These are phyloP conservation scores for Entomortierella beljakovae DNA, from an alignment of 192 early-diverging fungal genomes.

Conservation along the genomic window DNA sequence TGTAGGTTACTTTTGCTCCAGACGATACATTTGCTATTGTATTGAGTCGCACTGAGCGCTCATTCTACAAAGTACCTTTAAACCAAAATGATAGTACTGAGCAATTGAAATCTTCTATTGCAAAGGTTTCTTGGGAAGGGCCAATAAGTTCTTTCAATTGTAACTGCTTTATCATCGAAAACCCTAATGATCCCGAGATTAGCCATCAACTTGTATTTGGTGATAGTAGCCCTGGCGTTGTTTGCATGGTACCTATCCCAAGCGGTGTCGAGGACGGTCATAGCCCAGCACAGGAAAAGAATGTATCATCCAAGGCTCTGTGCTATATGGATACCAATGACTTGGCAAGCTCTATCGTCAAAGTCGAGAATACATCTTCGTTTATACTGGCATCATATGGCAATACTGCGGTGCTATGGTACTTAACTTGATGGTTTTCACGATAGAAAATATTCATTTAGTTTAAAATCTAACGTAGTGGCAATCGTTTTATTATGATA, in stretches of 20 bases:
- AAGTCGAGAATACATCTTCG: conserved; percentile 2
- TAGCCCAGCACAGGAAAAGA: background rate
- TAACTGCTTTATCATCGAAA: background rate
- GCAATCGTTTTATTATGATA: background rate
- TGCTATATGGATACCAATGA: background rate
- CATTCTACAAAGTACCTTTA: conserved; percentile 2
- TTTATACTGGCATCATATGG: conserved; percentile 11
- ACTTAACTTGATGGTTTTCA: background rate
- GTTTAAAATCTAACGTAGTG: background rate
- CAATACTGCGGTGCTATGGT: conserved; percentile 7
- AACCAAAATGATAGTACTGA: background rate
- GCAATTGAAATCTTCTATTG: background rate
- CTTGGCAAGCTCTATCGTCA: background rate
- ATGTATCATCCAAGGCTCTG: background rate
- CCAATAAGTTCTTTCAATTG: background rate
- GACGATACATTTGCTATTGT: conserved; percentile 29
- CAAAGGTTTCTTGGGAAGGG: background rate
- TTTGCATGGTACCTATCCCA: conserved; percentile 19
- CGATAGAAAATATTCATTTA: background rate
- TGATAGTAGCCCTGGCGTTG: conserved; percentile 5
- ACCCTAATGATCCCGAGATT: background rate
- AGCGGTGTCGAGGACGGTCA: too few relatives aligned
- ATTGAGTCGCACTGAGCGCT: conserved; percentile 1
- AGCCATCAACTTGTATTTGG: conserved; percentile 3
- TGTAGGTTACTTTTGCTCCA: conserved; percentile 22